phyloP scores from a whole-genome alignment of 495 filamentous ascomycete genomes.

The Daldinia bambusicola region DNA sequence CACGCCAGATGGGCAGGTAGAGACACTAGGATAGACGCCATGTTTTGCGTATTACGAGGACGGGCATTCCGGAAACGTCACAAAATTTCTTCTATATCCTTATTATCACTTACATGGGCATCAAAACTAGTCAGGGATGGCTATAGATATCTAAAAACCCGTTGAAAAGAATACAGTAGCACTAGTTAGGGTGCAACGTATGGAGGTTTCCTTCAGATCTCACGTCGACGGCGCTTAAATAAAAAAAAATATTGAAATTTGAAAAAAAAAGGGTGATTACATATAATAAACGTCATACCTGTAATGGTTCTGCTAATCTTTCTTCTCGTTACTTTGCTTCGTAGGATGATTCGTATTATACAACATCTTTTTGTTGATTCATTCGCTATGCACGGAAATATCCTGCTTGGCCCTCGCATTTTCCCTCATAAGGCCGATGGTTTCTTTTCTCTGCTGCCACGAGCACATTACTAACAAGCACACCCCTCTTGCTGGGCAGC shows the following conservation, averaged over 20 bases:
- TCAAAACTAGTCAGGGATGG: not conserved
- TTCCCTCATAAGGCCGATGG: not conserved
- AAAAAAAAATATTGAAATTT: conserved; percentile 19
- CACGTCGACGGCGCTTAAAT: conserved; percentile 23
- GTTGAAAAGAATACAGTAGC: not conserved
- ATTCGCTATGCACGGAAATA: conserved; percentile 47
- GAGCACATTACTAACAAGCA: conserved; percentile 67
- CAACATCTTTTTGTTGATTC: conserved; percentile 42
- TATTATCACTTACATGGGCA: not conserved
- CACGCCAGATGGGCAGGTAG: conserved; percentile 79
- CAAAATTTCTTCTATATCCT: conserved; percentile 1
- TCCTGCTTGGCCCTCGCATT: conserved; percentile 31
- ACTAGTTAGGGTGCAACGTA: not conserved
- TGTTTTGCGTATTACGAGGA: not conserved
- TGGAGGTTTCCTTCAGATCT: not conserved
- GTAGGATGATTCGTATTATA: conserved; percentile 44
- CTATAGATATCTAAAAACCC: not conserved
- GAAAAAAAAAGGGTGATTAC: conserved; percentile 41
- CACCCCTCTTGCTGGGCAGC: conserved; percentile 80
- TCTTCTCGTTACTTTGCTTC: conserved; percentile 41
- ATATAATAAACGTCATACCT: conserved; percentile 46
- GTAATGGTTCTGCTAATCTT: conserved; percentile 35
- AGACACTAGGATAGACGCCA: conserved; percentile 43
- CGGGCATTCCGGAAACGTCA: not conserved
- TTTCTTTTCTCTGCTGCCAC: not conserved